A percentile compares a stretch with the other conserved stretches of the same genome.
These are phyloP conservation scores for Triticum urartu DNA, from an alignment of 176 grass and related monocot species.

Conservation along the genomic window DNA sequence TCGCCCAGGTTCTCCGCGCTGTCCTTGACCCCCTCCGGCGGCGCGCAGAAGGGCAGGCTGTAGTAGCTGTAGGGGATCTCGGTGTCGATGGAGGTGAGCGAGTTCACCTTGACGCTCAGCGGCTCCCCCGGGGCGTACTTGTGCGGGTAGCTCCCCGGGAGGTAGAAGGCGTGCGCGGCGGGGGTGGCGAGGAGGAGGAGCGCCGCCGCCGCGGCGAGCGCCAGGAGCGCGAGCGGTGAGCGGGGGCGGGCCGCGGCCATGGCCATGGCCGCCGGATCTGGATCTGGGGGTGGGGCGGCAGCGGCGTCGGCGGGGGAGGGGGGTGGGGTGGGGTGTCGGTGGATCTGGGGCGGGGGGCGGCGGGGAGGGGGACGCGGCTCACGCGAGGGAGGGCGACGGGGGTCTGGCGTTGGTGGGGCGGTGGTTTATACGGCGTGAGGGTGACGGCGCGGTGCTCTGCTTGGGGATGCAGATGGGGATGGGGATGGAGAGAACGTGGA, in stretches of 20 bases:
- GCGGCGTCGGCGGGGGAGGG: neutral
- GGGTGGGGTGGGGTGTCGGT: neutral
- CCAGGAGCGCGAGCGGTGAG: no score
- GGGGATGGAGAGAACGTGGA: neutral
- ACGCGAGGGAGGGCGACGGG: conserved; percentile 4
- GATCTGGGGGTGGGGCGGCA: neutral
- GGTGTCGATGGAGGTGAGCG: conserved; percentile 82
- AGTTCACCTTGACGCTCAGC: conserved; percentile 75
- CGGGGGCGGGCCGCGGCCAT: conserved; percentile 30
- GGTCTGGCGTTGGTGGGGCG: neutral
- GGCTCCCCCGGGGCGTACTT: conserved; percentile 47
- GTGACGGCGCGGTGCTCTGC: neutral
- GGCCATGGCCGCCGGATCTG: conserved; percentile 33
- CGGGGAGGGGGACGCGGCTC: neutral
- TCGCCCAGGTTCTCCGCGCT: conserved; percentile 84
- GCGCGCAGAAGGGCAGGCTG: conserved; percentile 70
- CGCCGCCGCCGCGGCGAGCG: neutral
- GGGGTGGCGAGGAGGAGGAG: neutral
- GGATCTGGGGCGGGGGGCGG: neutral
- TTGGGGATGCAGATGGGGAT: neutral
- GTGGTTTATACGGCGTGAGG: neutral
- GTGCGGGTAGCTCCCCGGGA: conserved; percentile 80
- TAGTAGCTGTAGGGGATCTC: conserved; percentile 81
- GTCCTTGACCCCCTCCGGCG: conserved; percentile 63
- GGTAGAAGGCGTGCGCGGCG: conserved; percentile 48